Evolutionary conservation across 1,139 yeast species (phyloP), one percentile per base, ranked within the genome.

Genomic region (Wickerhamomyces sp.): DNA sequence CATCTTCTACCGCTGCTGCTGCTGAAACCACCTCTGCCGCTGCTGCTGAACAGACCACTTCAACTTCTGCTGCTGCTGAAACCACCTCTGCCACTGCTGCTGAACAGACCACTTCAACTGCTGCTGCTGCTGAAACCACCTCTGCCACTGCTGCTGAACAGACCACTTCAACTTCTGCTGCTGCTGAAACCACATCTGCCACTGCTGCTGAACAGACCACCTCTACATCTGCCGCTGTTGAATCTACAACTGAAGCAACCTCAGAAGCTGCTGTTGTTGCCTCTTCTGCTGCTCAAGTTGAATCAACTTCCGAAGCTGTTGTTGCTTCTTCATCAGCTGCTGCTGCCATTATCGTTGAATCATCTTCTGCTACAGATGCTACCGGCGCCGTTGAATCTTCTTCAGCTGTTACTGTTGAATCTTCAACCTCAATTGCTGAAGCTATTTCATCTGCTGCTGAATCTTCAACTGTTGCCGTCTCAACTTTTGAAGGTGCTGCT

Each of bases 381-480:
- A 21, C 26, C 5, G 16, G 23, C n/a, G 30, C 26, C 12, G 16
- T 16, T 11, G 22, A 20, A 20, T 8, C 14, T 13, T n/a, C n/a
- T n/a, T n/a, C n/a, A n/a, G 17, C 34, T 13, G 13, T 32, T 6
- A 13, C 39, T 15, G 22, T 27, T 20, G 32, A 10, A 5, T 29
- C 37, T 29, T n/a, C n/a, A n/a, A n/a, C n/a, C n/a, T 23, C 35
- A 16, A 25, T 20, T 17, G 29, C 8, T 17, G 6, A 14, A n/a
- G 16, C 26, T 14, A 27, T 24, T 14, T 6, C 16, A 27, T 16
- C 30, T 11, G 11, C 30, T 16, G 11, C 23, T n/a, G 32, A 19
- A 11, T 23, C 28, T 2, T 20, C 30, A 12, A 31, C 22, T 36
- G 66, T 62, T 38, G 56, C 28, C 11, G 33, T 32, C 28, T 20